phyloP scores from a whole-genome alignment of 202 grass and related monocot genomes.

The Sporobolus alterniflorus region DNA sequence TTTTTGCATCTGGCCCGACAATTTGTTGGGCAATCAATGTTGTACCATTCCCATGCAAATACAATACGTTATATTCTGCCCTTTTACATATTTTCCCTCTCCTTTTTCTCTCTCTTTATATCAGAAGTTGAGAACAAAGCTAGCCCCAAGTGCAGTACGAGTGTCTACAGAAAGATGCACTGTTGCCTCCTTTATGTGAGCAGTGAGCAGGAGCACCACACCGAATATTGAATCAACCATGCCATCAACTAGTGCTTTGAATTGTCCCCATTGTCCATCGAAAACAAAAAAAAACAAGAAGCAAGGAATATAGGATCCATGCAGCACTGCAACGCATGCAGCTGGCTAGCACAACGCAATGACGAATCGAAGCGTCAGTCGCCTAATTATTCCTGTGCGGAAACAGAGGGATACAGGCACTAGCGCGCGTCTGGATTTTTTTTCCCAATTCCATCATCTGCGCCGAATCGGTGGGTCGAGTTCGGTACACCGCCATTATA shows the following conservation, averaged over 20 bases:
- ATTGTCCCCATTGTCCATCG: neutral
- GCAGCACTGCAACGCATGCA: neutral
- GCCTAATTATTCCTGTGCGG: conserved; percentile 29
- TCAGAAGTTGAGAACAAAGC: too few relatives aligned
- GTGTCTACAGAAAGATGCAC: too few relatives aligned
- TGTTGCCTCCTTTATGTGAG: neutral
- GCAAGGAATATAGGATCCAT: neutral
- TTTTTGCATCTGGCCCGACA: too few relatives aligned
- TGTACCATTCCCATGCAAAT: too few relatives aligned
- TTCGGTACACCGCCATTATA: conserved; percentile 45
- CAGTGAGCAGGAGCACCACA: neutral
- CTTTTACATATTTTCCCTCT: too few relatives aligned
- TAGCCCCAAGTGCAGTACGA: too few relatives aligned
- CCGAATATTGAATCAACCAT: neutral
- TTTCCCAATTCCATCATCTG: conserved; percentile 29
- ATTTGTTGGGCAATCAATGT: too few relatives aligned
- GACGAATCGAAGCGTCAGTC: conserved; percentile 4
- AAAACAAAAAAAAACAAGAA: neutral
- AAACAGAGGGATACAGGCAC: neutral
- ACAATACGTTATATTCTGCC: too few relatives aligned
- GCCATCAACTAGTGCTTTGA: conserved; percentile 8
- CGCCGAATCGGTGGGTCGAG: conserved; percentile 26
- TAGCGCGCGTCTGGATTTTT: too few relatives aligned
- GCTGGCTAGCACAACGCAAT: neutral
- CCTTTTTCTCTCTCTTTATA: too few relatives aligned